Base-by-base conservation (phyloP, 768 basidiomycete genomes). In the Phlebiopsis gigantea region DNA sequence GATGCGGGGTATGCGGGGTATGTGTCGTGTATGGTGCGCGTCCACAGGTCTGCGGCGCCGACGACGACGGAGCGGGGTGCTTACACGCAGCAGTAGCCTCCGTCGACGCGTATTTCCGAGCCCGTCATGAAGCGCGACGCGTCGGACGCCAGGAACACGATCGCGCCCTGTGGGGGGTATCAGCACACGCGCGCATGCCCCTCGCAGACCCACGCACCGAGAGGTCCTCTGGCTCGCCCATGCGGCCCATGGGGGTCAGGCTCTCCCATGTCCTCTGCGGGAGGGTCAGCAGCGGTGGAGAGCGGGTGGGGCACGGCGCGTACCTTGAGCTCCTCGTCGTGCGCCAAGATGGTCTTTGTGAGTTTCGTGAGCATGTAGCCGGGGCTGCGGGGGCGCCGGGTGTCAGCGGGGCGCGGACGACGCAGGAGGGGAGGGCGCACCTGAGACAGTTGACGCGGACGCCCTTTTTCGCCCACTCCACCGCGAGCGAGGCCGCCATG, bases 351-450 rank as follows among this genome's bases (percentile, higher is more conserved):
- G 14, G 87, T 86, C 67, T 79, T 85, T 2, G 93, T 96, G 56
- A 98, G 77, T 71, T 90, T 87, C 6, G 94, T 97, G 57, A 92
- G 73, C 85, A 96, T 96, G 75, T 98, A 98, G 8, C 96, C 95
- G 21, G 93, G 93, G 63, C 90, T 92, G 48, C 47, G 55, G 54
- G n/a, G 30, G 56, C 57, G 45, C 55, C n/a, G 31, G 46, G 34
- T 25, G 8, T 39, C 12, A 39, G 34, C 39, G 53, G 6, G n/a
- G n/a, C 29, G 54, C 12, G 26, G 22, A 25, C 44, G 43, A 46
- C 53, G 41, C 42, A 41, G n/a, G 14, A 30, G 53, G 45, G 30
- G 15, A 30, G 26, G 19, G 58, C 70, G 52, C 60, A 84, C 87
- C 86, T 90, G 46, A 90, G 67, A 52, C 84, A 75, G 70, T 96